Base-by-base conservation (phyloP, 495 filamentous ascomycete genomes). In the Pseudevernia furfuracea region DNA sequence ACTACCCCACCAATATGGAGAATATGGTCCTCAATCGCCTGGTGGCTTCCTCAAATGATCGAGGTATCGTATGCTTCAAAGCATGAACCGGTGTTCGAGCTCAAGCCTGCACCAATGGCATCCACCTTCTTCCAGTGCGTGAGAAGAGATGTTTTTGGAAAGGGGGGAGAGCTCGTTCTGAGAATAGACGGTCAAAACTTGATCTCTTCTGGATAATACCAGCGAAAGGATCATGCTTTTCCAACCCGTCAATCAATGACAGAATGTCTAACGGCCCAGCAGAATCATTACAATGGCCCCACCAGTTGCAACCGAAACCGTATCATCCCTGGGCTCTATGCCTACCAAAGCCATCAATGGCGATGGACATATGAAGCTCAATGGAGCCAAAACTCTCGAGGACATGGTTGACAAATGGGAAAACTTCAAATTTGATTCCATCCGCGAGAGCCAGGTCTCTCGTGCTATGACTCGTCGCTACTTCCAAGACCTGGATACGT, bases 101-200 rank as follows among this genome's bases (percentile, higher is more conserved):
- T 52, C 34, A 38, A 53, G 41, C n/a, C 60, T 69, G 61, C 63
- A 60, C 58, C 64, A 64, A 61, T 55, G 30, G 62, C 68, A 71
- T 74, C 71, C 69, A 71, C 68, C 72, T 70, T 68, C 61, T 60
- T 61, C 48, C 25, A 52, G 21, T 48, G 17, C 38, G 61, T 58
- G 63, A 71, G 64, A 53, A 65, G 64, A 63, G 68, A 67, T 69
- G 39, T 60, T 41, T n/a, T n/a, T n/a, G n/a, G n/a, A n/a, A n/a
- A n/a, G n/a, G 71, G 58, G 62, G 59, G 66, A 74, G 77, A 75
- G 74, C 78, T 83, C 79, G 81, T 82, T 85, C 90, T 94, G 91
- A 96, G 88, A 96, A 87, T 83, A 94, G 87, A 96, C 91, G 90
- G 91, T 86, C 78, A 79, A 74, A 92, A 96, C 90, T 93, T 94